phyloP scores from a whole-genome alignment of 2,329 filamentous ascomycete genomes.

The Trichoderma atrobrunneum region DNA sequence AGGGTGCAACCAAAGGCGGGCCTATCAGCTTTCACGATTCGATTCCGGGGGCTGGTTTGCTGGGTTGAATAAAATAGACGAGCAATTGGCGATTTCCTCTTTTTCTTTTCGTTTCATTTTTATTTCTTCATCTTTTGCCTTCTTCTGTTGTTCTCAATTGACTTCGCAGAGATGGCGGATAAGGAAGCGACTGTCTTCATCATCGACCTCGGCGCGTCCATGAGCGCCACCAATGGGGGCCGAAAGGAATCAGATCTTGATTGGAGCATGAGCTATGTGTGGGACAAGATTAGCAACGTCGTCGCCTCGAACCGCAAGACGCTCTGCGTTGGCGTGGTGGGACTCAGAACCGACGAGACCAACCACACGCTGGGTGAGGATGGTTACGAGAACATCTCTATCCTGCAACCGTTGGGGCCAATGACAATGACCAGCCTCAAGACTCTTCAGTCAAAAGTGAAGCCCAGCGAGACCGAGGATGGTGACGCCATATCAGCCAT shows the following conservation, averaged over 20 bases:
- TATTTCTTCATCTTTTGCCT: too few relatives aligned
- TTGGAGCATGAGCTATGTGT: constrained; percentile 87
- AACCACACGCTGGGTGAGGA: constrained; percentile 66
- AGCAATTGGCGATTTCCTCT: not conserved
- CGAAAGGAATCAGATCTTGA: constrained; percentile 79
- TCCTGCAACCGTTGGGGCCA: constrained; percentile 66
- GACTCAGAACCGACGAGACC: constrained; percentile 76
- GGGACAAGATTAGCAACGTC: constrained; percentile 79
- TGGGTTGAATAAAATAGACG: not conserved
- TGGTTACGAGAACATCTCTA: constrained; percentile 76
- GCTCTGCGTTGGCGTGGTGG: constrained; percentile 74
- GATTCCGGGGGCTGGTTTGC: not conserved
- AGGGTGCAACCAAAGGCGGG: constrained; percentile 22
- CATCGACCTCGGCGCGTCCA: constrained; percentile 82
- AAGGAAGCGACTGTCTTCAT: constrained; percentile 95
- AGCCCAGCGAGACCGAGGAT: constrained; percentile 61
- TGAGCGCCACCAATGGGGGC: constrained; percentile 69
- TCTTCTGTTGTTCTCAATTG: not conserved
- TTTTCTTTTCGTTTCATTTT: not conserved
- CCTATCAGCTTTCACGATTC: not conserved
- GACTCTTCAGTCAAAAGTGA: constrained; percentile 60
- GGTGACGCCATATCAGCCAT: constrained; percentile 89
- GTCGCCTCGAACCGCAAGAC: constrained; percentile 66
- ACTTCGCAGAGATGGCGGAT: constrained; percentile 63
- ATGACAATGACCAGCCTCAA: constrained; percentile 67